phyloP scores from a whole-genome alignment of 2,329 filamentous ascomycete species.

The Aureobasidium sp. region DNA sequence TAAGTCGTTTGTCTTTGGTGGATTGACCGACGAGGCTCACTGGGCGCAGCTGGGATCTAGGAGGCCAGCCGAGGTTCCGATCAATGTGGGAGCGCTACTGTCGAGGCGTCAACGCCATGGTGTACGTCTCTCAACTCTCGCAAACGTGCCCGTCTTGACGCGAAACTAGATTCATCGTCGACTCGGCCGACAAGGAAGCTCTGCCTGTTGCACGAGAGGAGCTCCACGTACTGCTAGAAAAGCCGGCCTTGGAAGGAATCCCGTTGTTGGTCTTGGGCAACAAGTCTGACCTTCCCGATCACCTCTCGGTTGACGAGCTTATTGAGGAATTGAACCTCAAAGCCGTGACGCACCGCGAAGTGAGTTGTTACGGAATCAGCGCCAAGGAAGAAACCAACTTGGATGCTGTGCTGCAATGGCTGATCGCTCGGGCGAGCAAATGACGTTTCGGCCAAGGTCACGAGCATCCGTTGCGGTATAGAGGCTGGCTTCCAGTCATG shows the following conservation, averaged over 20 bases:
- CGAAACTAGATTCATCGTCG: constrained; percentile 70
- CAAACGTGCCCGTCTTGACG: constrained; percentile 3
- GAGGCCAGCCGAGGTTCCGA: constrained; percentile 91
- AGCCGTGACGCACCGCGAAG: constrained; percentile 80
- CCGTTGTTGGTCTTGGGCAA: constrained; percentile 91
- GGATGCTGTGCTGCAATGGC: constrained; percentile 91
- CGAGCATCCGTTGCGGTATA: neutral
- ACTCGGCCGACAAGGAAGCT: constrained; percentile 76
- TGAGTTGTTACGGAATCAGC: constrained; percentile 97
- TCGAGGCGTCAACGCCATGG: constrained; percentile 91
- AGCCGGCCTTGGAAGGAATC: constrained; percentile 77
- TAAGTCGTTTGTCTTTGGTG: constrained; percentile 26
- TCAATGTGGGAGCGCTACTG: constrained; percentile 99
- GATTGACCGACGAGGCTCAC: neutral
- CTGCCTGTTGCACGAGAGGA: constrained; percentile 82
- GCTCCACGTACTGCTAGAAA: constrained; percentile 78
- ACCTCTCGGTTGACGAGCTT: constrained; percentile 85
- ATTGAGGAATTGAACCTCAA: constrained; percentile 90
- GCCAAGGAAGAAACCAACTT: constrained; percentile 98
- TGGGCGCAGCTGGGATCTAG: constrained; percentile 72
- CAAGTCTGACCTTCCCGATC: constrained; percentile 90
- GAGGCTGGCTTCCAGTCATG: neutral
- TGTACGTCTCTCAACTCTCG: constrained; percentile 43
- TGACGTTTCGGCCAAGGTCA: constrained; percentile 25
- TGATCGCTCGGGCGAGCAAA: constrained; percentile 80